Evolutionary conservation across 2,329 filamentous ascomycete species (phyloP), one percentile per base, ranked within the genome.

Genomic region (Pestalotiopsis sp.): DNA sequence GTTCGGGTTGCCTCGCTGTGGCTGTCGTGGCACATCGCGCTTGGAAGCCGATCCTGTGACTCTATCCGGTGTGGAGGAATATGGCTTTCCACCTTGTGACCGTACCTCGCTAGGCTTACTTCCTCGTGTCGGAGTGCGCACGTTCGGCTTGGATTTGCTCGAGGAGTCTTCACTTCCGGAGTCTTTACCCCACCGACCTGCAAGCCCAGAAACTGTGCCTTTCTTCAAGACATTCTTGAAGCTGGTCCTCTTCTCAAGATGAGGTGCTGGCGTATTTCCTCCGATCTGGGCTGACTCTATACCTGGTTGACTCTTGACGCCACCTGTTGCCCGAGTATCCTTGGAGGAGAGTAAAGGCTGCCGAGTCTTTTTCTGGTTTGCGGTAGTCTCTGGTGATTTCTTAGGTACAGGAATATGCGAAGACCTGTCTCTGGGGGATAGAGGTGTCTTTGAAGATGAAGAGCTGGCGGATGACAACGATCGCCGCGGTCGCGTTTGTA

Each of bases 181-280:
- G n/a, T 88, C 86, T 64, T 84, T 88, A 66, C 79, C 83, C 77
- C 85, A 84, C 0, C 88, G 77, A 68, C 80, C 85, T 0, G 84
- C 81, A 6, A 88, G 74, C 1, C 82, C 80, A 45, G 85, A 82
- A 25, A 80, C 80, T 6, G 84, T 79, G 2, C 85, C 81, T 68
- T 85, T 86, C 67, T 81, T 86, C n/a, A 90, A 76, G 3, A 82
- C 87, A 66, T 85, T 83, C 45, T 85, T 84, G 57, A 89, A 76
- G 1, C 83, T 78, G 1, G 77, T 74, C 69, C 79, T 86, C 73
- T 85, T 87, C 61, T 87, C 85, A 11, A 68, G 64, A 6, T 36
- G 31, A 0, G 72, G 31, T 31, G 76, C 23, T 39, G 45, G 45
- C 6, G 14, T 20, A 52, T 52, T 59, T 59, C 23, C 27, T 59